phyloP scores from a whole-genome alignment of 768 basidiomycete genomes.

The Cyclocybe cylindracea region DNA sequence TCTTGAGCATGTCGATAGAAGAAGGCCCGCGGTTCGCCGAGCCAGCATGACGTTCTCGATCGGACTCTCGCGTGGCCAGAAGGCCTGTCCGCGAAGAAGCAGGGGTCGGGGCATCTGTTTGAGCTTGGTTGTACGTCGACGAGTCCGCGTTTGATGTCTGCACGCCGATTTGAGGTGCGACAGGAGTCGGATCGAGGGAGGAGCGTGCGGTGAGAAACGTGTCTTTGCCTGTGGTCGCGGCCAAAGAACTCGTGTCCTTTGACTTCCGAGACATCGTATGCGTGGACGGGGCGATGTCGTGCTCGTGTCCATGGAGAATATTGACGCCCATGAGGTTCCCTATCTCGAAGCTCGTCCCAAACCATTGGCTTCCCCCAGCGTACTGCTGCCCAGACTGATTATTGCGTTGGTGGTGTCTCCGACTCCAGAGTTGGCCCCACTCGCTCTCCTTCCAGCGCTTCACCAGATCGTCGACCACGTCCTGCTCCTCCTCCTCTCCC shows the following conservation, averaged over 20 bases:
- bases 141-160: too few relatives aligned
- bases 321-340: constrained; percentile 76
- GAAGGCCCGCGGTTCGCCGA: neutral
- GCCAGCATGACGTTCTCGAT: neutral
- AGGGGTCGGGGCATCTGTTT: constrained; percentile 3
- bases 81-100: constrained; percentile 17
- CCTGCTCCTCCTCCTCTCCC: constrained; percentile 54
- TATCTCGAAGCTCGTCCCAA: constrained; percentile 76
- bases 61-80: neutral
- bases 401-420: constrained; percentile 32
- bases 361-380: constrained; percentile 44
- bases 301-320: constrained; percentile 42
- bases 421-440: constrained; percentile 54
- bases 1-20: neutral
- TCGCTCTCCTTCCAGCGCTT: constrained; percentile 65
- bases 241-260: neutral
- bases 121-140: neutral
- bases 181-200: constrained; percentile 1
- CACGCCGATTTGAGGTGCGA: neutral
- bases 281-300: constrained; percentile 5
- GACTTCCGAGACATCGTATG: constrained; percentile 1
- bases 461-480: constrained; percentile 56
- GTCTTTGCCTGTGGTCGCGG: constrained; percentile 11
- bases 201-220: constrained; percentile 29
- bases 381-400: constrained; percentile 17